These are phyloP conservation scores for Polyplosphaeria fusca DNA, from an alignment of 495 filamentous ascomycete species.

Conservation along the genomic window DNA sequence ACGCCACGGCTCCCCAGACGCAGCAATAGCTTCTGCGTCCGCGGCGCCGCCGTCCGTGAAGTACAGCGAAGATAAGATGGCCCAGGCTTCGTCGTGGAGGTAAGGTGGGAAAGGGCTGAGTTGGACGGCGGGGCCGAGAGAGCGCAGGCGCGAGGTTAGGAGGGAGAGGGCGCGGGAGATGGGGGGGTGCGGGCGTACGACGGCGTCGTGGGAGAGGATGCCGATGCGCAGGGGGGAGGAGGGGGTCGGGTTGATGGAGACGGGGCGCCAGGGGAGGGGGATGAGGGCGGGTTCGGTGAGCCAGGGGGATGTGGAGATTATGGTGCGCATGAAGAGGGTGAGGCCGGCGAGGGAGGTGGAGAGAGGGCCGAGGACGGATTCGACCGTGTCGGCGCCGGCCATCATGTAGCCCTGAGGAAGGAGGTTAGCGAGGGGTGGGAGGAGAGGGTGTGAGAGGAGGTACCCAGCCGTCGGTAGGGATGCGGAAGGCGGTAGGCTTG, in stretches of 20 bases:
- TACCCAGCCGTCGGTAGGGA: slow-evolving; percentile 56
- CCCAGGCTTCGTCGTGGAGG: slow-evolving; percentile 45
- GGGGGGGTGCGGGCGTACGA: slow-evolving; percentile 71
- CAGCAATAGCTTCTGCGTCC: slow-evolving; percentile 47
- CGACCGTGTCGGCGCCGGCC: slow-evolving; percentile 57
- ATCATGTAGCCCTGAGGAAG: slow-evolving; percentile 51
- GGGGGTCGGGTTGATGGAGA: neutral
- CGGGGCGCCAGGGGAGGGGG: slow-evolving; percentile 55
- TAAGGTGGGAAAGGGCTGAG: slow-evolving; percentile 68
- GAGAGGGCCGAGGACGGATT: slow-evolving; percentile 61
- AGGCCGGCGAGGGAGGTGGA: slow-evolving; percentile 59
- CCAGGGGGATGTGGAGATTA: slow-evolving; percentile 61
- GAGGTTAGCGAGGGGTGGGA: too few relatives aligned
- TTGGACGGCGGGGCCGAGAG: slow-evolving; percentile 53
- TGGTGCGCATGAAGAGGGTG: slow-evolving; percentile 59
- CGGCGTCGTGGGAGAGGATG: slow-evolving; percentile 67
- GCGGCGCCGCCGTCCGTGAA: slow-evolving; percentile 57
- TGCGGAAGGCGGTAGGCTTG: slow-evolving; percentile 57
- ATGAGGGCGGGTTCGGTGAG: slow-evolving; percentile 56
- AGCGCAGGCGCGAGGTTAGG: slow-evolving; percentile 53
- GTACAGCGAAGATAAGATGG: slow-evolving; percentile 52
- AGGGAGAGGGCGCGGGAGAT: slow-evolving; percentile 57
- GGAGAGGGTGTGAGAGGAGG: too few relatives aligned
- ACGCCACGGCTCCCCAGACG: slow-evolving; percentile 56
- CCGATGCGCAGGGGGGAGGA: slow-evolving; percentile 54